A percentile compares a stretch with the other conserved stretches of the same genome.
Evolutionary conservation across 2,329 filamentous ascomycete species (phyloP).

Genomic region (Drechslerella dactyloides): DNA sequence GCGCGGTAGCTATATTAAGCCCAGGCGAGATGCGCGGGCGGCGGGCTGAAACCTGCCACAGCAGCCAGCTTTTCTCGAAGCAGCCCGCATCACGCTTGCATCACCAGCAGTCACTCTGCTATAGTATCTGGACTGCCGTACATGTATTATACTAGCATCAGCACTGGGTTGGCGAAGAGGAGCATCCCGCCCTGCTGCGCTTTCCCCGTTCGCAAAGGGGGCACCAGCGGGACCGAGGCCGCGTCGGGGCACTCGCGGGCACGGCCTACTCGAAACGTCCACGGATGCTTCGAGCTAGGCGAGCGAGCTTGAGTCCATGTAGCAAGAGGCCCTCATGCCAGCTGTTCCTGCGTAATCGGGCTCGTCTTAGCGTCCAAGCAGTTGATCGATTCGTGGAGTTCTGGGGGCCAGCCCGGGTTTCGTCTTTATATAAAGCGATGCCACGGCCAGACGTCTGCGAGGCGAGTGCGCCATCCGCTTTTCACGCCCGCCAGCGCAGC

Average conservation of each 20-base stretch:
- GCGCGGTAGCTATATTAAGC: conserved; percentile 2
- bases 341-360: conserved; percentile 27
- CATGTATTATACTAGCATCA: background rate
- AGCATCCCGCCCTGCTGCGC: conserved; percentile 17
- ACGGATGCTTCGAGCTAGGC: conserved; percentile 19
- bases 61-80: conserved; percentile 4
- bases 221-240: background rate
- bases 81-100: too few relatives aligned
- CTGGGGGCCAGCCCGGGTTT: too few relatives aligned
- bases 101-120: too few relatives aligned
- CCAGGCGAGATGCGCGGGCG: conserved; percentile 2
- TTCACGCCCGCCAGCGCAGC: background rate
- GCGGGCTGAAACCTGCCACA: conserved; percentile 8
- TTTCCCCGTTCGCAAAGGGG: conserved; percentile 15
- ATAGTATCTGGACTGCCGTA: background rate
- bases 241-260: conserved; percentile 6
- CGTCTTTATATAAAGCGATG: conserved; percentile 3
- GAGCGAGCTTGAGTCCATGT: too few relatives aligned
- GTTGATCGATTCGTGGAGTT: too few relatives aligned
- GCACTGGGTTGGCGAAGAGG: background rate
- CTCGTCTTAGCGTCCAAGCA: conserved; percentile 3
- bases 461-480: conserved; percentile 38
- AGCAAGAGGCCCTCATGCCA: conserved; percentile 12
- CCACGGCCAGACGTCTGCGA: background rate
- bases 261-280: conserved; percentile 42